phyloP scores from a whole-genome alignment of 2,329 filamentous ascomycete species.

The Colletotrichum sp. region DNA sequence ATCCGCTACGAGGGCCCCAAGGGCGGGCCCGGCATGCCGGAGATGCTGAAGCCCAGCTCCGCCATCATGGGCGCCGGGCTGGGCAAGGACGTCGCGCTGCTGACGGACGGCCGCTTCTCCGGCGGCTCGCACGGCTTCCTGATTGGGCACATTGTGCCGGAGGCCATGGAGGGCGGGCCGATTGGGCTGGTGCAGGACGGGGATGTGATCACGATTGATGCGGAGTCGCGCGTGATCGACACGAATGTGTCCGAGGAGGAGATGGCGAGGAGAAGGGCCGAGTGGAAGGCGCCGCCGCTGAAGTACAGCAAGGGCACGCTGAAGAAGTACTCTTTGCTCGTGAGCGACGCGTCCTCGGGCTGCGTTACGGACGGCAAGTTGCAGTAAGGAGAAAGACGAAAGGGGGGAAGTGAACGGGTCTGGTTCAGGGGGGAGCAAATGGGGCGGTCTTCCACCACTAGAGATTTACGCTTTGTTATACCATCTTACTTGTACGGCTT shows the following conservation, averaged over 20 bases:
- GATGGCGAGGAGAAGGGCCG: slow-evolving; percentile 59
- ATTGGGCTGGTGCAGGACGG: slow-evolving; percentile 85
- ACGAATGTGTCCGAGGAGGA: slow-evolving; percentile 71
- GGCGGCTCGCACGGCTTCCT: slow-evolving; percentile 87
- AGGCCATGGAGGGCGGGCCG: slow-evolving; percentile 84
- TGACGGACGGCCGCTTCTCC: slow-evolving; percentile 79
- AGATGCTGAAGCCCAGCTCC: slow-evolving; percentile 91
- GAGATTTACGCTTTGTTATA: slow-evolving; percentile 17
- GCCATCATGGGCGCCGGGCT: slow-evolving; percentile 92
- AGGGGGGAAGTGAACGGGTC: neutral
- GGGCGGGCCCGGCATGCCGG: slow-evolving; percentile 92
- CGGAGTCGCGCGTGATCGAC: slow-evolving; percentile 73
- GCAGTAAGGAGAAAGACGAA: neutral
- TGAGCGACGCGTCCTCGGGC: slow-evolving; percentile 64
- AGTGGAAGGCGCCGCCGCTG: slow-evolving; percentile 67
- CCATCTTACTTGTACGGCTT: slow-evolving; percentile 20
- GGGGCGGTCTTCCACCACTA: neutral
- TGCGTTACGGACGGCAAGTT: slow-evolving; percentile 58
- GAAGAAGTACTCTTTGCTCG: slow-evolving; percentile 70
- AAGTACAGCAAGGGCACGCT: slow-evolving; percentile 69
- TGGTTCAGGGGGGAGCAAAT: neutral
- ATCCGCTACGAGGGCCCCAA: slow-evolving; percentile 95
- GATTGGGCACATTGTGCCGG: slow-evolving; percentile 86
- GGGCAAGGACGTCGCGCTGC: slow-evolving; percentile 74
- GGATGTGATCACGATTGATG: slow-evolving; percentile 82